Percentiles rank a stretch among this genome's conserved stretches.
Conservation (phyloP, 1,139 yeast species). For the Kodamaea arcana region DNA sequence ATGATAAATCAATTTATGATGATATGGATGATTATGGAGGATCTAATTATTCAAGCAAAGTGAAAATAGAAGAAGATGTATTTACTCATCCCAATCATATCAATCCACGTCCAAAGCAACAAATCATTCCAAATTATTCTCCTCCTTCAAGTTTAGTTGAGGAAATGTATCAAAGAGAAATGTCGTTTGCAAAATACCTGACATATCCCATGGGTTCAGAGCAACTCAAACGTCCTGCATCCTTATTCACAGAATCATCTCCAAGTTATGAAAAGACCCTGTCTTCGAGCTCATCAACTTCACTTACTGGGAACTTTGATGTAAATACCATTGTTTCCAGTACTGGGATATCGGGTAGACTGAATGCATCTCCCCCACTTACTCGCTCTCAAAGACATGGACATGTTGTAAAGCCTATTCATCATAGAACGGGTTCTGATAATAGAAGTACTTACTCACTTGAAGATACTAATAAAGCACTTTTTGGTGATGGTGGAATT, state of each 20-base stretch:
- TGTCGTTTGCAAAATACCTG: neutral
- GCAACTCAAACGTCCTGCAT: neutral
- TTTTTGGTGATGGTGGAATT: neutral
- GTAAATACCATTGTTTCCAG: neutral
- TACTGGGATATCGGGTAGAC: constrained; percentile 5
- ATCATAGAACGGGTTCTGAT: neutral
- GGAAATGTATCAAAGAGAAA: constrained; percentile 1
- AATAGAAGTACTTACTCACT: neutral
- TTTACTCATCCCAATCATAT: neutral
- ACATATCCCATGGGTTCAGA: neutral
- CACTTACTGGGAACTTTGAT: constrained; percentile 28
- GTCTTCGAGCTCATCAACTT: constrained; percentile 16
- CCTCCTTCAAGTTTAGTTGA: neutral
- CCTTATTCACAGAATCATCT: neutral
- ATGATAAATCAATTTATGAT: neutral
- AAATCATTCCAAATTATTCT: neutral
- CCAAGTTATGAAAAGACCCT: neutral
- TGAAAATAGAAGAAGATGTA: neutral
- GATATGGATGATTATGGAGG: neutral
- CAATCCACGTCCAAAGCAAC: neutral
- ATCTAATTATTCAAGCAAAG: no score
- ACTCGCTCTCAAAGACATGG: neutral
- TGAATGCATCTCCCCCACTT: neutral
- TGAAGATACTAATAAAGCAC: neutral
- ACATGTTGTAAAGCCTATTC: neutral